Evolutionary conservation across 176 grass and related monocot genomes (phyloP).

Genomic region (Oryza glumipatula): DNA sequence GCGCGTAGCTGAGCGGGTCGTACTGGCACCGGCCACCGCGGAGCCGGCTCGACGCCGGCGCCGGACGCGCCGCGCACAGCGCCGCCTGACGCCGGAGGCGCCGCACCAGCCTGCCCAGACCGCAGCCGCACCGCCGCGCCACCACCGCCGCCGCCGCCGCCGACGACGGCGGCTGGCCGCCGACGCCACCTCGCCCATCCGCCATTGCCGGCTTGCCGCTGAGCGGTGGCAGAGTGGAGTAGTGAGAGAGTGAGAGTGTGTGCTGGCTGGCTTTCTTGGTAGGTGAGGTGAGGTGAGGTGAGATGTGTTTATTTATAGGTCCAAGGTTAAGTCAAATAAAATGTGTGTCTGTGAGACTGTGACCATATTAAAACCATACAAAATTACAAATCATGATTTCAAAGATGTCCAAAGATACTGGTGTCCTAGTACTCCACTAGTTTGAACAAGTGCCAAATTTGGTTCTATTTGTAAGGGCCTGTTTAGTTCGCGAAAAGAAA

Average conservation of each 20-base stretch:
- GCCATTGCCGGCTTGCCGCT: not conserved
- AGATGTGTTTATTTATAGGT: not conserved
- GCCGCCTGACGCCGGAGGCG: constrained; percentile 65
- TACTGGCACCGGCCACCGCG: constrained; percentile 50
- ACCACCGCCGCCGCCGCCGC: not conserved
- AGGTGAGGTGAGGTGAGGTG: not conserved
- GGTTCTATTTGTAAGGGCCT: too few relatives aligned
- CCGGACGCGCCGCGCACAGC: constrained; percentile 36
- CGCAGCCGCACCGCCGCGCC: constrained; percentile 32
- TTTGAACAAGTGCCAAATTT: too few relatives aligned
- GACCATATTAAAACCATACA: too few relatives aligned
- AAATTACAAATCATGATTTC: not conserved
- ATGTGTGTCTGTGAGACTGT: too few relatives aligned
- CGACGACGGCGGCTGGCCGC: not conserved
- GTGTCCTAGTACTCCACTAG: too few relatives aligned
- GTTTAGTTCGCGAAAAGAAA: too few relatives aligned
- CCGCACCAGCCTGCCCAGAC: constrained; percentile 55
- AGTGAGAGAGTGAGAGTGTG: not conserved
- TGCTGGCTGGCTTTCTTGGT: too few relatives aligned
- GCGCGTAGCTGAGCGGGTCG: constrained; percentile 80
- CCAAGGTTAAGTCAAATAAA: not conserved
- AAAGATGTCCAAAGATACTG: not conserved
- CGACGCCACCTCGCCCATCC: constrained; percentile 22
- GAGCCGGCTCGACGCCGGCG: constrained; percentile 7
- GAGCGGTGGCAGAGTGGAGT: too few relatives aligned